Percentiles rank a stretch among this genome's conserved stretches.
phyloP scores from a whole-genome alignment of 352 stramenopile species.

The Phytophthora pistaciae region DNA sequence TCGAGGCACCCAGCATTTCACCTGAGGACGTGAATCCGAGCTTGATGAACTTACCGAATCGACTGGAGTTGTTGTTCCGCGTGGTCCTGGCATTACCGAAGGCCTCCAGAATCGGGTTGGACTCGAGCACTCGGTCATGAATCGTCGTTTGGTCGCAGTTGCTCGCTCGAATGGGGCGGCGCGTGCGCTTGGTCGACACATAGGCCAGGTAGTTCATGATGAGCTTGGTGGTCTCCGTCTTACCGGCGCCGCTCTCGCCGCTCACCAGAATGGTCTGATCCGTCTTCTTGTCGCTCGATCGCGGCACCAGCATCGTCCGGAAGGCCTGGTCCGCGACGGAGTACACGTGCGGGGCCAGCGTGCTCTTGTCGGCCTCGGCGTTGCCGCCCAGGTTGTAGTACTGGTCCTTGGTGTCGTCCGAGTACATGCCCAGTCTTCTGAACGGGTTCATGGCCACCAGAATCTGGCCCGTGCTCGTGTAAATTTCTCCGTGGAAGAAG shows the following conservation, averaged over 20 bases:
- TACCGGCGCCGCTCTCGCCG: conserved; percentile 95
- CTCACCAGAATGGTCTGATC: conserved; percentile 97
- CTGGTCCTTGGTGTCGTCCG: conserved; percentile 69
- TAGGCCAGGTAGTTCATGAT: conserved; percentile 97
- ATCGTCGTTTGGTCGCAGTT: conserved; percentile 62
- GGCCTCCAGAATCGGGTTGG: conserved; percentile 96
- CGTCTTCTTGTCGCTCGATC: conserved; percentile 50
- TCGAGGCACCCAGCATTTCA: conserved; percentile 83
- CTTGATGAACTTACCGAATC: conserved; percentile 98
- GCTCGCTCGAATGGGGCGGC: conserved; percentile 27
- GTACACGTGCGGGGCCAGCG: conserved; percentile 88
- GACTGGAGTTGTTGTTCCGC: conserved; percentile 97
- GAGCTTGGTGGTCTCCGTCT: conserved; percentile 98
- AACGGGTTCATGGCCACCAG: conserved; percentile 90
- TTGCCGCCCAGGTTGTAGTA: conserved; percentile 74
- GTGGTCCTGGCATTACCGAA: conserved; percentile 96
- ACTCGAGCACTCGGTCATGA: conserved; percentile 93
- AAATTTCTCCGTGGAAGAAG: conserved; percentile 89
- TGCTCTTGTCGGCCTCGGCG: conserved; percentile 57
- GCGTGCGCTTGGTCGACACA: conserved; percentile 66
- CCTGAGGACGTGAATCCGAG: conserved; percentile 86
- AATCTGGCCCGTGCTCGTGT: conserved; percentile 91
- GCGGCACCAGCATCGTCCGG: conserved; percentile 80
- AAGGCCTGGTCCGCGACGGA: conserved; percentile 86
- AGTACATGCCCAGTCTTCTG: conserved; percentile 75